Evolutionary conservation across 768 basidiomycete genomes (phyloP).

Genomic region (Tylopilus sp.): DNA sequence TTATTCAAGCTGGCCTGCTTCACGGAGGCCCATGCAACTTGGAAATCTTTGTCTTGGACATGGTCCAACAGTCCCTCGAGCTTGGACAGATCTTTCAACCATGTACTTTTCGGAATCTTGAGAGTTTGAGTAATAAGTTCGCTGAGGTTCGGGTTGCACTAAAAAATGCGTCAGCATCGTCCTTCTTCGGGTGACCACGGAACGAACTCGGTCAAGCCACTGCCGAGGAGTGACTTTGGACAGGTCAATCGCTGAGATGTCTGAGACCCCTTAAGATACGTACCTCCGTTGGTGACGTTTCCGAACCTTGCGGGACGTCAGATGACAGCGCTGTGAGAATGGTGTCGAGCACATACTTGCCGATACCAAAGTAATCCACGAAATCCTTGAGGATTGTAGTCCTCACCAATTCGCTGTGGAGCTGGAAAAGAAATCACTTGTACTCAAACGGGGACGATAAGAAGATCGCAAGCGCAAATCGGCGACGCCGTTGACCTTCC

Average conservation of each 20-base stretch:
- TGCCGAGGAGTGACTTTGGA: slow-evolving; percentile 80
- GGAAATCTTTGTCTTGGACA: slow-evolving; percentile 72
- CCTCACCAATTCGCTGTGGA: slow-evolving; percentile 87
- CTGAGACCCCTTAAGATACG: slow-evolving; percentile 24
- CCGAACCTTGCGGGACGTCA: slow-evolving; percentile 49
- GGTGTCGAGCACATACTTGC: slow-evolving; percentile 49
- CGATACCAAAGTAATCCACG: slow-evolving; percentile 85
- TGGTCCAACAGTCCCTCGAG: slow-evolving; percentile 75
- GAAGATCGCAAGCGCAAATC: slow-evolving; percentile 45
- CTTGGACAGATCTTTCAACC: slow-evolving; percentile 81
- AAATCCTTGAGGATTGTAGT: slow-evolving; percentile 88
- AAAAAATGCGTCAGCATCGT: neutral
- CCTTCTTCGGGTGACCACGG: neutral
- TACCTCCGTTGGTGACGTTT: slow-evolving; percentile 92
- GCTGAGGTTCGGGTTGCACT: slow-evolving; percentile 87
- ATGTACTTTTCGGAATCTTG: slow-evolving; percentile 65
- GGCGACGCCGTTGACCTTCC: slow-evolving; percentile 94
- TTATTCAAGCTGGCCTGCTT: slow-evolving; percentile 93
- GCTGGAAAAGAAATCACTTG: slow-evolving; percentile 33
- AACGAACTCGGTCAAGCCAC: slow-evolving; percentile 77
- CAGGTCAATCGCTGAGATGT: neutral
- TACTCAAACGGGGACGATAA: neutral
- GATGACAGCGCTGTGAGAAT: neutral
- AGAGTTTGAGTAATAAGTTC: slow-evolving; percentile 82
- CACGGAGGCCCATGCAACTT: slow-evolving; percentile 75